Conservation (phyloP, 1,139 yeast species). For the Candida sanyaensis region DNA sequence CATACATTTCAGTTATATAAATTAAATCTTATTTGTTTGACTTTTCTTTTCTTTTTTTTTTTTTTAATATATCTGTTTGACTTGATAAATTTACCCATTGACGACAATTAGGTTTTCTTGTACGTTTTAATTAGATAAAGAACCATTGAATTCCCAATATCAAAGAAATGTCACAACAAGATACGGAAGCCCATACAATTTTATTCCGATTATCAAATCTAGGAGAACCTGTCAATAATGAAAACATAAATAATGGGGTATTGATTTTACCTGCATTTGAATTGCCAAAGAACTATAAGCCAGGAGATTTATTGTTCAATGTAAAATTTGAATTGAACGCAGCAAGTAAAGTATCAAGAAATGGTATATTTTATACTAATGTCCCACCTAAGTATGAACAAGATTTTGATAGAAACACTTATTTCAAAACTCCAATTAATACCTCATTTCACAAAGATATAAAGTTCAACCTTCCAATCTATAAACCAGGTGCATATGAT, state of each 20-base stretch:
- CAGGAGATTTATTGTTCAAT: conserved; percentile 50
- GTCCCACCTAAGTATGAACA: conserved; percentile 51
- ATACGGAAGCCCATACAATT: conserved; percentile 20
- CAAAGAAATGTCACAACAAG: not conserved
- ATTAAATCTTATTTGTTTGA: too few relatives aligned
- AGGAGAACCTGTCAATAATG: conserved; percentile 59
- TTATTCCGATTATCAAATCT: conserved; percentile 53
- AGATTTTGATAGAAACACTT: conserved; percentile 58
- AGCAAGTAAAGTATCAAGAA: conserved; percentile 68
- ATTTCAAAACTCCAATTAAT: conserved; percentile 47
- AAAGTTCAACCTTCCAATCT: conserved; percentile 60
- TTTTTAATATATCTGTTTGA: not conserved
- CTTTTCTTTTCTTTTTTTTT: too few relatives aligned
- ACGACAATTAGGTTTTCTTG: too few relatives aligned
- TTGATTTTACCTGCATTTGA: conserved; percentile 64
- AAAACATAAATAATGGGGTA: conserved; percentile 54
- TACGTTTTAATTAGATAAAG: too few relatives aligned
- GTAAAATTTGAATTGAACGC: conserved; percentile 71
- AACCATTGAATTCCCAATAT: not conserved
- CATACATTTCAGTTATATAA: too few relatives aligned
- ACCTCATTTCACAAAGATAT: conserved; percentile 62
- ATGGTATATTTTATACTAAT: conserved; percentile 74
- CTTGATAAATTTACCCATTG: too few relatives aligned
- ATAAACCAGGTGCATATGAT: conserved; percentile 77
- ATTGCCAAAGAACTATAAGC: conserved; percentile 34